These are phyloP conservation scores for Rhizophagus clarus DNA, from an alignment of 192 early-diverging fungal genomes.

Conservation along the genomic window DNA sequence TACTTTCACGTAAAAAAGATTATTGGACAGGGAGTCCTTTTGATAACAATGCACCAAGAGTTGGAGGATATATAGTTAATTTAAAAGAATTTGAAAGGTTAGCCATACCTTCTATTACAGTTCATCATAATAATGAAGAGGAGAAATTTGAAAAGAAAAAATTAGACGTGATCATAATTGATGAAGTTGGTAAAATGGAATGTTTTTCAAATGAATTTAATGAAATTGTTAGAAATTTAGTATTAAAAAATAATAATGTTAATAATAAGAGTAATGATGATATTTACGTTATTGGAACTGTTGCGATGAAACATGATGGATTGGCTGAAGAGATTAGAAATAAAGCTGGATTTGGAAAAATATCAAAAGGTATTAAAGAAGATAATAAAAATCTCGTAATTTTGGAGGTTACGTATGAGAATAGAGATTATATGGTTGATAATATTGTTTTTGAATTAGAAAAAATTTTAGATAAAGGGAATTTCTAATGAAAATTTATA, in stretches of 20 bases:
- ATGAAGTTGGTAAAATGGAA: slow-evolving; percentile 14
- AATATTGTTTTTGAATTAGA: not conserved
- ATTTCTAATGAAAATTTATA: too few relatives aligned
- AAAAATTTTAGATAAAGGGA: not conserved
- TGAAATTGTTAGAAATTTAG: not conserved
- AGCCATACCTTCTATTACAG: not conserved
- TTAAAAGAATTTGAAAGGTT: not conserved
- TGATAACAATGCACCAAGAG: not conserved
- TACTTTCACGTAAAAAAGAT: not conserved
- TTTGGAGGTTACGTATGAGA: not conserved
- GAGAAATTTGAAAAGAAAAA: not conserved
- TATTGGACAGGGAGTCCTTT: not conserved
- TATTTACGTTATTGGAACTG: not conserved
- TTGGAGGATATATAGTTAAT: not conserved
- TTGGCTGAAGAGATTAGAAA: not conserved
- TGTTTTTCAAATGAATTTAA: not conserved
- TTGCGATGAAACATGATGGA: not conserved
- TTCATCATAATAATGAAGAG: not conserved
- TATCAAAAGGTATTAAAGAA: not conserved
- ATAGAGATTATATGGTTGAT: not conserved
- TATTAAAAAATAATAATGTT: not conserved
- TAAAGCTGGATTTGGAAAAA: not conserved
- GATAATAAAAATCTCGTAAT: not conserved
- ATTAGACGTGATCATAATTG: not conserved
- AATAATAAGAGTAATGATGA: not conserved